phyloP scores from a whole-genome alignment of 2,329 filamentous ascomycete species.

The Whalleya microplaca region DNA sequence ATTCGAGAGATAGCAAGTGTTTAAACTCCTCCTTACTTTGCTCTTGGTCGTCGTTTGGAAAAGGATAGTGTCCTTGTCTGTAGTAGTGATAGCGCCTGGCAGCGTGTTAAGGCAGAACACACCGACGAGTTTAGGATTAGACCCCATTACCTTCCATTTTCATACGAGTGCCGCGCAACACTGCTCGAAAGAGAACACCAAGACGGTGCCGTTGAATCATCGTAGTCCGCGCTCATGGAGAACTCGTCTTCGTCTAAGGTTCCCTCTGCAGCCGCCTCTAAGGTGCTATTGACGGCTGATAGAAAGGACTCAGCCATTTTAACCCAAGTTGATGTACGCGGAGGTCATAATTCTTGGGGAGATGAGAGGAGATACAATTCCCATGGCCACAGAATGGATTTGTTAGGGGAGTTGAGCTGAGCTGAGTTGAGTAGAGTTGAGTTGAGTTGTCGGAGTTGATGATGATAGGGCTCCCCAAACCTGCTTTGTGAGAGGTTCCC shows the following conservation, averaged over 20 bases:
- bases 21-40: slow-evolving; percentile 53
- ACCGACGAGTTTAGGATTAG: neutral
- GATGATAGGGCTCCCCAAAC: neutral
- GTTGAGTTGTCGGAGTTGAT: neutral
- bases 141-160: slow-evolving; percentile 11
- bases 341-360: neutral
- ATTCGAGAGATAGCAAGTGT: slow-evolving; percentile 53
- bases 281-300: neutral
- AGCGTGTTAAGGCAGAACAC: neutral
- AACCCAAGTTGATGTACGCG: neutral
- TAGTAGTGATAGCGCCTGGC: slow-evolving; percentile 54
- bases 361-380: neutral
- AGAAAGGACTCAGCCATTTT: neutral
- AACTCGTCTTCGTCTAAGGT: neutral
- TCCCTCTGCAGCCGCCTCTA: neutral
- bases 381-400: neutral
- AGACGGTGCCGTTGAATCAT: slow-evolving; percentile 1
- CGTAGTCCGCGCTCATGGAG: neutral
- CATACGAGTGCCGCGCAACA: slow-evolving; percentile 6
- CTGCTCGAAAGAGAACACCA: slow-evolving; percentile 13
- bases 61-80: slow-evolving; percentile 50
- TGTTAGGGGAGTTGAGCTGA: no score
- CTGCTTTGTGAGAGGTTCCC: neutral
- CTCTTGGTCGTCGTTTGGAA: slow-evolving; percentile 58
- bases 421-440: neutral